These are phyloP conservation scores for Hyparrhenia diplandra DNA, from an alignment of 176 grass and related monocot species.

Conservation along the genomic window DNA sequence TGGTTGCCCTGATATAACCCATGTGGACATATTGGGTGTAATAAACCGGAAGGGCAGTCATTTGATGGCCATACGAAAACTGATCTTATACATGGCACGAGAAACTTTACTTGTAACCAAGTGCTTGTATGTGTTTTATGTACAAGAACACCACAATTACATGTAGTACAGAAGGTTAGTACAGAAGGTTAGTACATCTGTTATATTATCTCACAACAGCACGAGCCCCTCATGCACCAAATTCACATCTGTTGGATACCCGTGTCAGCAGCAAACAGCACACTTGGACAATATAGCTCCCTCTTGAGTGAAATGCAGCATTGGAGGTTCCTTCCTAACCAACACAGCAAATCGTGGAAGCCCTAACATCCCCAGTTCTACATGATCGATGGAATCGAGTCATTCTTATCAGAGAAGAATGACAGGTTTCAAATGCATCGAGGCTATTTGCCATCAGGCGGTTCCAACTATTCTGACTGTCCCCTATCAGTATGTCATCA, in stretches of 20 bases:
- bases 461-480: conserved; percentile 69
- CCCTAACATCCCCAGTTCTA: conserved; percentile 14
- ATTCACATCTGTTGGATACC: conserved; percentile 28
- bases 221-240: conserved; percentile 25
- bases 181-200: conserved; percentile 39
- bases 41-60: not conserved
- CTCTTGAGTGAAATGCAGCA: conserved; percentile 13
- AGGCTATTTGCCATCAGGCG: conserved; percentile 80
- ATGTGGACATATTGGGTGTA: not conserved
- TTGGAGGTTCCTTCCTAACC: conserved; percentile 15
- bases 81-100: conserved; percentile 13
- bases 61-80: not conserved
- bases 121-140: conserved; percentile 36
- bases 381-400: conserved; percentile 43
- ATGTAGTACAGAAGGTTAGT: not conserved
- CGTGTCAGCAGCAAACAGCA: conserved; percentile 19
- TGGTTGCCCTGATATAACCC: not conserved
- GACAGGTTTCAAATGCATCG: conserved; percentile 80
- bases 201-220: conserved; percentile 45
- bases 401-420: conserved; percentile 61
- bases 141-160: conserved; percentile 46
- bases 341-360: conserved; percentile 5
- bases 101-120: conserved; percentile 54
- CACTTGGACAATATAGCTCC: conserved; percentile 40
- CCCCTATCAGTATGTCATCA: conserved; percentile 60